Evolutionary conservation across 2,329 filamentous ascomycete genomes (phyloP).

Genomic region (Pseudogymnoascus sp.): DNA sequence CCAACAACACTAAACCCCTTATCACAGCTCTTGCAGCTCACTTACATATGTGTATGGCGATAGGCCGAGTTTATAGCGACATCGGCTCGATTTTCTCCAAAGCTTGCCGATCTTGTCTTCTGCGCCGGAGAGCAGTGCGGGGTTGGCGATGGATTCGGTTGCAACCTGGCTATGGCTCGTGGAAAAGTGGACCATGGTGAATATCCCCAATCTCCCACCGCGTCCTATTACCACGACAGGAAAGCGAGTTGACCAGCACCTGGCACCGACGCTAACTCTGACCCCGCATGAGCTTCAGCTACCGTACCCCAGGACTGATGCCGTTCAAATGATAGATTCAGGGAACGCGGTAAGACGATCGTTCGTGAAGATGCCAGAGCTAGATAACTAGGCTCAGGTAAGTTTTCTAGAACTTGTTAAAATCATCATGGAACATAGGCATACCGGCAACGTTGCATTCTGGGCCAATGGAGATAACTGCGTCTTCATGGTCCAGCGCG

Average conservation of each 20-base stretch:
- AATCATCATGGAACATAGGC: background rate
- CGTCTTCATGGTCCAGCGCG: background rate
- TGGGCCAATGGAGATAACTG: background rate
- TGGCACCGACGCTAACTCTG: background rate
- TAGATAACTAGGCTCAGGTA: background rate
- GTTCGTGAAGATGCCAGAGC: background rate
- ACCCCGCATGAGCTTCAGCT: background rate
- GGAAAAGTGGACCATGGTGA: background rate
- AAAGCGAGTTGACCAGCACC: background rate
- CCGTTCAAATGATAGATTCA: background rate
- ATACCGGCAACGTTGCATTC: background rate
- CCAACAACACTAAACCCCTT: background rate
- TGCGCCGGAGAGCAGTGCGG: background rate
- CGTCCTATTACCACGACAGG: background rate
- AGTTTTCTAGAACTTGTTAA: background rate
- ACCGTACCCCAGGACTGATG: background rate
- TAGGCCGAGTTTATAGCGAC: background rate
- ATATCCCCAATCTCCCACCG: background rate
- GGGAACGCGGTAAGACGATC: background rate
- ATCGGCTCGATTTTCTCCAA: background rate
- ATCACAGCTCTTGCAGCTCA: background rate
- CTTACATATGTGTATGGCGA: background rate
- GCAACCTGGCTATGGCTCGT: background rate
- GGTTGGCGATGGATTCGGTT: background rate
- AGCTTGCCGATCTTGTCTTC: background rate